Evolutionary conservation across 768 basidiomycete genomes (phyloP), one percentile per base, ranked within the genome.

Genomic region (Cystobasidium ongulense): DNA sequence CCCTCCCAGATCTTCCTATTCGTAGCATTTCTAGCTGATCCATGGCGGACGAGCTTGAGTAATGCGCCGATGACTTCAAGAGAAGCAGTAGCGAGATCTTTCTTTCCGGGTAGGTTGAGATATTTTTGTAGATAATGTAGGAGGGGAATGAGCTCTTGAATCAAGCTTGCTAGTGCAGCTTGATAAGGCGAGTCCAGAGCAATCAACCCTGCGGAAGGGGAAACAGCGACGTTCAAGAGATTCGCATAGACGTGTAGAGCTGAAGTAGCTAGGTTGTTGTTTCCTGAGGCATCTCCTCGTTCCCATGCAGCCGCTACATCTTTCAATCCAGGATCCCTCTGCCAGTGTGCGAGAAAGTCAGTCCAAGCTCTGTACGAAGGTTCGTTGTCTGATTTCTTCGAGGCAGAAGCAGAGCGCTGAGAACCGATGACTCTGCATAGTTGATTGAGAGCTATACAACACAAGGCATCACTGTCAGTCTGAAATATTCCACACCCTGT

Each of bases 81-180:
- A 5, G 68, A 36, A 11, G 68, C 68, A 31, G 68, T 71, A 46
- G 68, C 54, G n/a, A 71, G 54, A 13, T 71, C 68, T 13, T 71
- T 71, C 68, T 71, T 71, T 7, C 68, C 68, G 17, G 29, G 68
- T 36, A 53, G 68, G n/a, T 36, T 46, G 3, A 71, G 36, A 27
- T 71, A 59, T 27, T 71, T 71, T 38, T 10, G 3, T 33, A 71
- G 29, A 27, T 71, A 54, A 25, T 39, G 27, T 29, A 71, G 38
- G 10, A n/a, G 43, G 18, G 21, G 21, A 29, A 71, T 54, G 53
- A 71, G 50, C 33, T 54, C 68, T 29, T 36, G 27, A 8, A 71
- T 71, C 53, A 71, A 59, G n/a, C n/a, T 43, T n/a, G 10, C 50
- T 17, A 71, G 23, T 4, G 68, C n/a, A 35, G 33, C n/a, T 23